A percentile compares a stretch with the other conserved stretches of the same genome.
Conservation (phyloP, 2,329 filamentous ascomycete genomes). For the Cercospora sesami region DNA sequence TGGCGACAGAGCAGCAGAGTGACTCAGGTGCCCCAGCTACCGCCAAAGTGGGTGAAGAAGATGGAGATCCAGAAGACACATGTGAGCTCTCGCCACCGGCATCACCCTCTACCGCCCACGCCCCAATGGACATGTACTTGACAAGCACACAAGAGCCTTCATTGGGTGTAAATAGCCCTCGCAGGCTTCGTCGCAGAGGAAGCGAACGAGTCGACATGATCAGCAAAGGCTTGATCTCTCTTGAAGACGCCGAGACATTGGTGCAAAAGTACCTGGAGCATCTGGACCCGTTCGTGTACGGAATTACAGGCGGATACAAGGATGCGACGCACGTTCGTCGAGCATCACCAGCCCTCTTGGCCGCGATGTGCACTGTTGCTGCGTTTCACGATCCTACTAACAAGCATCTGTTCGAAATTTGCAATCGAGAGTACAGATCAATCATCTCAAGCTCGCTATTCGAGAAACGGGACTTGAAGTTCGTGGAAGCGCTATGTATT, state of each 20-base stretch:
- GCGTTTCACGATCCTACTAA: conserved; percentile 59
- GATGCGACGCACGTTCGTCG: conserved; percentile 52
- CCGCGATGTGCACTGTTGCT: conserved; percentile 58
- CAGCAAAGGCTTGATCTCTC: conserved; percentile 49
- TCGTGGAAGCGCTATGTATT: conserved; percentile 60
- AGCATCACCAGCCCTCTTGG: conserved; percentile 57
- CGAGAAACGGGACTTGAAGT: conserved; percentile 57
- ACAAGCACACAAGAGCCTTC: conserved; percentile 37
- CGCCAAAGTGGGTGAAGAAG: conserved; percentile 4
- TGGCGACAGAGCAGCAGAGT: conserved; percentile 36
- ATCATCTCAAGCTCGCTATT: conserved; percentile 60
- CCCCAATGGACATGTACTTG: conserved; percentile 27
- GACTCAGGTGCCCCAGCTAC: not conserved
- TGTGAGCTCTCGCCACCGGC: conserved; percentile 32
- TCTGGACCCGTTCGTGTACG: conserved; percentile 52
- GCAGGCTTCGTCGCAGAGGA: conserved; percentile 42
- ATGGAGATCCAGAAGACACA: conserved; percentile 17
- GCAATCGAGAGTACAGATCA: conserved; percentile 59
- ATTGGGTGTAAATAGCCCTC: conserved; percentile 36
- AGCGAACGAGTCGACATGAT: conserved; percentile 52
- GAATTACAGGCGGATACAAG: conserved; percentile 49
- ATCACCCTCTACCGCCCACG: conserved; percentile 42
- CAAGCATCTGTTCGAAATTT: conserved; percentile 54
- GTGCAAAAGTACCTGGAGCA: conserved; percentile 46
- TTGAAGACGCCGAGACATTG: conserved; percentile 46